Evolutionary conservation across 352 stramenopile species (phyloP).

Genomic region (Pythium utonaiense): DNA sequence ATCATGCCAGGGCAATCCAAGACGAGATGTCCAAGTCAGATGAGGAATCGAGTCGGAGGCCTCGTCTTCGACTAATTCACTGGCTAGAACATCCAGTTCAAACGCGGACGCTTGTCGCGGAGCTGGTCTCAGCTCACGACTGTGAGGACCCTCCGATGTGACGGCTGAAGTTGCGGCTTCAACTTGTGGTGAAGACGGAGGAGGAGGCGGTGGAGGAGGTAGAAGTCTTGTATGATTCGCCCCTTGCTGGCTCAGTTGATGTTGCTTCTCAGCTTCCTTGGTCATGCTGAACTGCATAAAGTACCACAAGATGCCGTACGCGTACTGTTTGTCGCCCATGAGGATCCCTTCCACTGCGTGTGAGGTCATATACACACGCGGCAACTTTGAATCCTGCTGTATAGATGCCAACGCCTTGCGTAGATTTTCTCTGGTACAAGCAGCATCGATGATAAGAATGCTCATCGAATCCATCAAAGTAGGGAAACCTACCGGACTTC

Average conservation of each 20-base stretch:
- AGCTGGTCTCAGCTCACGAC: not conserved
- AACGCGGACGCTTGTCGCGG: not conserved
- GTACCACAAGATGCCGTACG: conserved; percentile 50
- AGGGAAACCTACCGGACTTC: conserved; percentile 13
- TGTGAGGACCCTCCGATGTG: not conserved
- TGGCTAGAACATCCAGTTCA: conserved; percentile 23
- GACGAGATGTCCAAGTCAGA: not conserved
- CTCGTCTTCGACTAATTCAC: conserved; percentile 18
- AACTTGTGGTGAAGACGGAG: not conserved
- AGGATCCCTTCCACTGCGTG: conserved; percentile 35
- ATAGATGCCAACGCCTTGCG: not conserved
- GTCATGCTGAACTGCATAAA: conserved; percentile 34
- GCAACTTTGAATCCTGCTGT: not conserved
- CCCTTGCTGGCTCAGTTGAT: not conserved
- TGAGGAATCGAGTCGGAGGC: not conserved
- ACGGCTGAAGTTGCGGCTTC: not conserved
- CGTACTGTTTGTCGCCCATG: conserved; percentile 42
- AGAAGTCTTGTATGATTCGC: not conserved
- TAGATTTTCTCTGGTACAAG: conserved; percentile 10
- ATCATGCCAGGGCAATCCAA: not conserved
- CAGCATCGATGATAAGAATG: not conserved
- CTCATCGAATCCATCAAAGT: not conserved
- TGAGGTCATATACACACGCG: conserved; percentile 9
- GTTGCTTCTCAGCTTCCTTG: not conserved
- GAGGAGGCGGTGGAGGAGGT: not conserved